phyloP scores from a whole-genome alignment of 2,329 filamentous ascomycete species.

The Fusarium cicatricum region DNA sequence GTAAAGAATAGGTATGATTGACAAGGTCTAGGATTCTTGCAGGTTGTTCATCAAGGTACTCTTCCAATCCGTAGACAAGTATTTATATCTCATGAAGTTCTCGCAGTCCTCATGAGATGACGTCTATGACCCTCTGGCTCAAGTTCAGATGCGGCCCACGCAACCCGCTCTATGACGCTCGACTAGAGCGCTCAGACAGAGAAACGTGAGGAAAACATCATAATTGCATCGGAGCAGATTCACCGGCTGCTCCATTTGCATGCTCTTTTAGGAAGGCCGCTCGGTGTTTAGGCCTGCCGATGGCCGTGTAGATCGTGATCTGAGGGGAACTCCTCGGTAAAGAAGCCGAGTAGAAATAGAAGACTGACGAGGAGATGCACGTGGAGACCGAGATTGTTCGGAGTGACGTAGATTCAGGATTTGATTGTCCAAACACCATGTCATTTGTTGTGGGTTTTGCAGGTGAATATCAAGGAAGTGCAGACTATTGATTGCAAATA shows the following conservation, averaged over 20 bases:
- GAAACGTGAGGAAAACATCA: background rate
- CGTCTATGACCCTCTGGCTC: constrained; percentile 3
- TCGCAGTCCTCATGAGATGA: constrained; percentile 5
- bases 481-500: too few relatives aligned
- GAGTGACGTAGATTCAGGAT: constrained; percentile 15
- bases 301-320: constrained; percentile 13
- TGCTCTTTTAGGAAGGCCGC: constrained; percentile 13
- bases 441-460: background rate
- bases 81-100: constrained; percentile 16
- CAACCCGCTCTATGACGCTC: constrained; percentile 19
- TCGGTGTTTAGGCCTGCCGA: background rate
- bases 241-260: background rate
- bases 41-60: constrained; percentile 20
- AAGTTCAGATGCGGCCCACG: background rate
- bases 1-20: background rate
- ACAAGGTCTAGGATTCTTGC: background rate
- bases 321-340: background rate
- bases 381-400: background rate
- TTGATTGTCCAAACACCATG: background rate
- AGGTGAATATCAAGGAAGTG: too few relatives aligned
- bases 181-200: background rate
- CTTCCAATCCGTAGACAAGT: background rate
- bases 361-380: constrained; percentile 11
- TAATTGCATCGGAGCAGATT: background rate
- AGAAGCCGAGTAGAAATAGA: constrained; percentile 7